Evolutionary conservation across 2,329 filamentous ascomycete species (phyloP).

Genomic region (Aspergillus awamori): DNA sequence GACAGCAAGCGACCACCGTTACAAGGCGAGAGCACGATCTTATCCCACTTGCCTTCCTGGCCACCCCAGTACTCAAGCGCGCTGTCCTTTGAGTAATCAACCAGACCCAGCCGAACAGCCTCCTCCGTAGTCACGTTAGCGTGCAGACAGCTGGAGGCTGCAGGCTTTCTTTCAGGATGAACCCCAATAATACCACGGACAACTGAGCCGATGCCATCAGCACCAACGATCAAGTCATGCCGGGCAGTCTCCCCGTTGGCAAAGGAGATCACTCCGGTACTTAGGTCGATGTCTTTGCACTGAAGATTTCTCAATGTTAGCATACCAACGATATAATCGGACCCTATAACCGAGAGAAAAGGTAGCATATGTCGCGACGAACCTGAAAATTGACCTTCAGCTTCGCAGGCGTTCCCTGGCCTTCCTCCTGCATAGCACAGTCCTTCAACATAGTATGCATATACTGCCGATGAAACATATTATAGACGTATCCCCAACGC

Average conservation of each 20-base stretch:
- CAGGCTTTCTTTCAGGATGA: conserved; percentile 60
- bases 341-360: too few species aligned
- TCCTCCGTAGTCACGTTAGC: conserved; percentile 65
- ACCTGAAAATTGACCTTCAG: conserved; percentile 60
- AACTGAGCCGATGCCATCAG: conserved; percentile 69
- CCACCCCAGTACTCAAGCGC: conserved; percentile 74
- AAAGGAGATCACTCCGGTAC: conserved; percentile 56
- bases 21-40: conserved; percentile 72
- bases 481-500: conserved; percentile 67
- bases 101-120: conserved; percentile 61
- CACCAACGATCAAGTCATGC: conserved; percentile 65
- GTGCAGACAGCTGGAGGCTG: conserved; percentile 65
- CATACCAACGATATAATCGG: neutral
- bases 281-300: conserved; percentile 57
- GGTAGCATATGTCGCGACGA: conserved; percentile 17
- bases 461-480: conserved; percentile 70
- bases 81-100: conserved; percentile 63
- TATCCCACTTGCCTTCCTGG: conserved; percentile 62
- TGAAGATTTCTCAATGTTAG: neutral
- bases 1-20: conserved; percentile 66
- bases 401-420: conserved; percentile 57
- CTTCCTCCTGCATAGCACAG: conserved; percentile 55
- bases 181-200: conserved; percentile 67
- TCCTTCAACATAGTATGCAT: conserved; percentile 71
- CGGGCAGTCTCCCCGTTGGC: conserved; percentile 53